These are phyloP conservation scores for Xylariaceae sp. DNA, from an alignment of 2,329 filamentous ascomycete species.

Conservation along the genomic window DNA sequence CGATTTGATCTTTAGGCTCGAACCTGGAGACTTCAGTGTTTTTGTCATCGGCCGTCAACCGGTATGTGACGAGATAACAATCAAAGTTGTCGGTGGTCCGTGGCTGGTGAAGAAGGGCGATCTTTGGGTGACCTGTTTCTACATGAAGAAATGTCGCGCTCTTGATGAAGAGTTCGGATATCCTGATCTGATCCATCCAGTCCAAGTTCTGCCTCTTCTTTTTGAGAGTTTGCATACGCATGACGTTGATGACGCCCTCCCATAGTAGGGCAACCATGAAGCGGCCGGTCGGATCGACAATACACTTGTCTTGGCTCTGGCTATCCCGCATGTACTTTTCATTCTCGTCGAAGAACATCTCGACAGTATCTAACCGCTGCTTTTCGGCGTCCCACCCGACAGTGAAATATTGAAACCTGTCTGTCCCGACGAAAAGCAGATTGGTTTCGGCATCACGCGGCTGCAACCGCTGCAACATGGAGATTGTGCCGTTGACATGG, in stretches of 20 bases:
- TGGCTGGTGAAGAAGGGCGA: conserved; percentile 58
- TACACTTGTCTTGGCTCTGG: conserved; percentile 77
- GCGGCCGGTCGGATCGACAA: conserved; percentile 75
- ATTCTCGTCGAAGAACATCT: conserved; percentile 50
- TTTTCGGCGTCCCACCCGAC: conserved; percentile 71
- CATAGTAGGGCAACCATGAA: conserved; percentile 59
- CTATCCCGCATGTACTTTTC: conserved; percentile 69
- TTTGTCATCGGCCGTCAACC: conserved; percentile 57
- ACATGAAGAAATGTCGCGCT: conserved; percentile 56
- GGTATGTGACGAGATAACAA: conserved; percentile 57
- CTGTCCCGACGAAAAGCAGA: conserved; percentile 88
- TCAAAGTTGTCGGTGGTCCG: conserved; percentile 48
- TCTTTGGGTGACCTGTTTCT: conserved; percentile 55
- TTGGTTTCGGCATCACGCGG: conserved; percentile 74
- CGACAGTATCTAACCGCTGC: conserved; percentile 49
- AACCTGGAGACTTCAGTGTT: conserved; percentile 54
- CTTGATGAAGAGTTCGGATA: conserved; percentile 60
- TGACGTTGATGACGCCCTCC: conserved; percentile 58
- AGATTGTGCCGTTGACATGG: conserved; percentile 79
- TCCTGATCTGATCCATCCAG: conserved; percentile 52
- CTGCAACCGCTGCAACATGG: conserved; percentile 77
- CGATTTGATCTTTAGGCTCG: conserved; percentile 53
- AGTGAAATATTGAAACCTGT: conserved; percentile 88
- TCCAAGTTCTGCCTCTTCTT: conserved; percentile 43
- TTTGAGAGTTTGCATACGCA: conserved; percentile 49